Percentiles rank a stretch among this genome's conserved stretches.
Conservation (phyloP, 2,329 filamentous ascomycete species). For the Dactylellina cionopaga region DNA sequence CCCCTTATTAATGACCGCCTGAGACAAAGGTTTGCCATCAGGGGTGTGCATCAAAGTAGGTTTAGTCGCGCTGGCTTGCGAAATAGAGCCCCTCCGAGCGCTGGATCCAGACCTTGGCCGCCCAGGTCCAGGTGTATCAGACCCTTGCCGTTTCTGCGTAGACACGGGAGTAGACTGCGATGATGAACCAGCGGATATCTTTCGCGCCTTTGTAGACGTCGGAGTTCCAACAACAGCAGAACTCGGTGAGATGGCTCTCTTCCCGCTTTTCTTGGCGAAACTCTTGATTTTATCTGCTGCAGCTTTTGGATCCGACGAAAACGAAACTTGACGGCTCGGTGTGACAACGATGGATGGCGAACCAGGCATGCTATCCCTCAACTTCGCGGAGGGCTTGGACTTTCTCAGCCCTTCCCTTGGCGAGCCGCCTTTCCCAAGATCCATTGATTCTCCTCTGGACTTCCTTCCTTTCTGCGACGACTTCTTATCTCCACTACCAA, state of each 20-base stretch:
- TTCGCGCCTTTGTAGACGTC: slow-evolving; percentile 29
- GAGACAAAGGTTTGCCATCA: slow-evolving; percentile 44
- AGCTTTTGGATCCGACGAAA: slow-evolving; percentile 43
- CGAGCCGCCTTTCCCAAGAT: slow-evolving; percentile 38
- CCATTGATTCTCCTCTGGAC: slow-evolving; percentile 16
- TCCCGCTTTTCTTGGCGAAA: slow-evolving; percentile 48
- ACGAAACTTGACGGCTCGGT: slow-evolving; percentile 46
- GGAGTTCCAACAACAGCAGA: slow-evolving; percentile 10
- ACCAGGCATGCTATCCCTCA: slow-evolving; percentile 40
- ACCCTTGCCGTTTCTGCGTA: slow-evolving; percentile 40
- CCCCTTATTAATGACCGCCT: slow-evolving; percentile 49
- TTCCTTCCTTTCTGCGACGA: slow-evolving; percentile 30
- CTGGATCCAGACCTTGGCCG: slow-evolving; percentile 38
- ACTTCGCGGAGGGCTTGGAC: slow-evolving; percentile 43
- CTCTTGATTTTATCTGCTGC: slow-evolving; percentile 49
- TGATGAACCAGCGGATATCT: slow-evolving; percentile 37
- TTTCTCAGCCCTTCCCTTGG: slow-evolving; percentile 46
- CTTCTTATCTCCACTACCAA: slow-evolving; percentile 12
- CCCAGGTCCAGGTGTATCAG: slow-evolving; percentile 35
- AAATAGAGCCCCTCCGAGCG: slow-evolving; percentile 28
- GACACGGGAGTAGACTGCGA: slow-evolving; percentile 38
- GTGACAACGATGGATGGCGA: slow-evolving; percentile 49
- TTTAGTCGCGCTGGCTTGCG: slow-evolving; percentile 35
- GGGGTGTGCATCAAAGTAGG: slow-evolving; percentile 31
- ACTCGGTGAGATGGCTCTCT: slow-evolving; percentile 36